Conservation (phyloP, 164 flowering plant genomes). For the Akebia trifoliata region DNA sequence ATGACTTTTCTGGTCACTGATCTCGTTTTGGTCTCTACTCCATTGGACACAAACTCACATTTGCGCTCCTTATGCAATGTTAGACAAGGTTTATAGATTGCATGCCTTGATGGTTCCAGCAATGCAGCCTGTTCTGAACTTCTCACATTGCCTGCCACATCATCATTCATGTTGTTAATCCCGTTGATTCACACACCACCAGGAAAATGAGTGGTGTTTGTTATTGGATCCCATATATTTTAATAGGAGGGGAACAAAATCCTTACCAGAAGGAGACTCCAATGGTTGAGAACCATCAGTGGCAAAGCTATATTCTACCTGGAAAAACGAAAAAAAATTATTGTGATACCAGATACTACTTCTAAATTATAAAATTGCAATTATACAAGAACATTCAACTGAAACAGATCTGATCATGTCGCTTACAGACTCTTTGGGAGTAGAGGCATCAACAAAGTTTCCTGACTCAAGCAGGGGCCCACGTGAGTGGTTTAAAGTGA, state of each 20-base stretch:
- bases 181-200: conserved; percentile 9
- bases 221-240: neutral
- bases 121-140: conserved; percentile 19
- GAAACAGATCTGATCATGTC: neutral
- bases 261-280: conserved; percentile 33
- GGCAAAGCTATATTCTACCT: conserved; percentile 33
- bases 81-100: conserved; percentile 35
- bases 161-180: conserved; percentile 10
- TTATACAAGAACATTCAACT: neutral
- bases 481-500: conserved; percentile 16
- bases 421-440: conserved; percentile 31
- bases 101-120: conserved; percentile 22
- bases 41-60: conserved; percentile 13
- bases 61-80: conserved; percentile 31
- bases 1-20: conserved; percentile 26
- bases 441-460: conserved; percentile 13
- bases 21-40: conserved; percentile 26
- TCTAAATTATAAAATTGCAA: neutral
- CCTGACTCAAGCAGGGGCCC: conserved; percentile 14
- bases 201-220: conserved; percentile 6
- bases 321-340: conserved; percentile 3
- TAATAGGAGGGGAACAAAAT: neutral
- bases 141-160: conserved; percentile 10
- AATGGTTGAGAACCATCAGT: conserved; percentile 15
- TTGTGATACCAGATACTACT: neutral